A percentile compares a stretch with the other conserved stretches of the same genome.
Evolutionary conservation across 2,329 filamentous ascomycete species (phyloP).

Genomic region (Venturia effusa): DNA sequence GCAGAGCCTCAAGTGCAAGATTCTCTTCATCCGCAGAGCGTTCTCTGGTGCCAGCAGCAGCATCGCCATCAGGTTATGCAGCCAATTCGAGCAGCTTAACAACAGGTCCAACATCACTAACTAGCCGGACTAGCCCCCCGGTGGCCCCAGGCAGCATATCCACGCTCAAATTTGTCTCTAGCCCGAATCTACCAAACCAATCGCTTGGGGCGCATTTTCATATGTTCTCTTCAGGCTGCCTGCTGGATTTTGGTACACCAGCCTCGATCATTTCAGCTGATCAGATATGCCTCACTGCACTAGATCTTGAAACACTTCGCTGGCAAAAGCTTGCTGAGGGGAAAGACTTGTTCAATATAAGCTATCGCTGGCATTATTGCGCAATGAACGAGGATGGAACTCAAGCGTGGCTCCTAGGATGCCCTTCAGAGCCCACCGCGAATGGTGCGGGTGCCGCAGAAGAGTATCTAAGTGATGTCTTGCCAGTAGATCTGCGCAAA

Average conservation of each 20-base stretch:
- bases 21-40: not conserved
- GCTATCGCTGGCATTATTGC: constrained; percentile 98
- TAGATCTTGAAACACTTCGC: constrained; percentile 75
- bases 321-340: constrained; percentile 96
- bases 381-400: constrained; percentile 92
- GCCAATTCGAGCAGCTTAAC: constrained; percentile 58
- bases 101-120: constrained; percentile 35
- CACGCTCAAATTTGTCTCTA: constrained; percentile 79
- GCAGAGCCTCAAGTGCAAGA: not conserved
- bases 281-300: constrained; percentile 80
- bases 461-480: constrained; percentile 87
- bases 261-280: constrained; percentile 75
- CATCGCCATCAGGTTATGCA: constrained; percentile 46
- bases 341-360: constrained; percentile 79
- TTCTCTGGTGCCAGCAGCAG: constrained; percentile 21
- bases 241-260: constrained; percentile 90
- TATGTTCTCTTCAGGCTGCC: constrained; percentile 80
- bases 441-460: constrained; percentile 64
- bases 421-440: constrained; percentile 59
- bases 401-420: constrained; percentile 94
- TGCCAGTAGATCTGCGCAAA: constrained; percentile 83
- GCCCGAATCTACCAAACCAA: constrained; percentile 75
- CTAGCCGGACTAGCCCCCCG: constrained; percentile 37
- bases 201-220: constrained; percentile 92
- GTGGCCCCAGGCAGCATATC: constrained; percentile 78